phyloP scores from a whole-genome alignment of 495 filamentous ascomycete species.

The Melanomma pulvis-pyrius region DNA sequence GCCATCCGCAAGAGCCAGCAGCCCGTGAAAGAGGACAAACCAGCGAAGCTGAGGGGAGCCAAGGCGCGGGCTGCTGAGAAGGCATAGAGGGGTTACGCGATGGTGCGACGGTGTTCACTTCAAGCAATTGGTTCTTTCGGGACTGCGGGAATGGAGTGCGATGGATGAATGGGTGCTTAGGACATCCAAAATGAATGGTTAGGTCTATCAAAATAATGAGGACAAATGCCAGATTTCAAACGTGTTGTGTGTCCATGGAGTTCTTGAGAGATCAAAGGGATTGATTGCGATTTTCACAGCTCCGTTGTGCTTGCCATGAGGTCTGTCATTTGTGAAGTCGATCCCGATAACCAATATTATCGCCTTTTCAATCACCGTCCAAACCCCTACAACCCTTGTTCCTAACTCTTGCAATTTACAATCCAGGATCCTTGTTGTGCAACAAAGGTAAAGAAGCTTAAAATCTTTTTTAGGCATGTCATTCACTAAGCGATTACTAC shows the following conservation, averaged over 20 bases:
- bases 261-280: too few relatives aligned
- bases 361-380: too few relatives aligned
- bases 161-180: not conserved
- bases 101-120: conserved; percentile 10
- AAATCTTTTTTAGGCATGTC: too few relatives aligned
- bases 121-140: not conserved
- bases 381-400: not conserved
- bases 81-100: conserved; percentile 43
- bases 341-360: too few relatives aligned
- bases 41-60: conserved; percentile 73
- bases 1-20: conserved; percentile 80
- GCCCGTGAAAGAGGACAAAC: conserved; percentile 70
- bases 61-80: conserved; percentile 79
- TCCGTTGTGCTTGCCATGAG: too few relatives aligned
- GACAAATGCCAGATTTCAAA: conserved; percentile 1
- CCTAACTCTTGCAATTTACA: not conserved
- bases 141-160: not conserved
- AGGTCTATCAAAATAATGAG: conserved; percentile 3
- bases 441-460: too few relatives aligned
- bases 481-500: too few relatives aligned
- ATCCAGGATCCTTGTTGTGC: too few relatives aligned
- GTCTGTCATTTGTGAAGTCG: too few relatives aligned
- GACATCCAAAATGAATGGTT: conserved; percentile 2
- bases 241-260: not conserved
- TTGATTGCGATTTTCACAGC: too few relatives aligned